These are phyloP conservation scores for Solanum hybrid DNA, from an alignment of 305 asterid species.

Conservation along the genomic window DNA sequence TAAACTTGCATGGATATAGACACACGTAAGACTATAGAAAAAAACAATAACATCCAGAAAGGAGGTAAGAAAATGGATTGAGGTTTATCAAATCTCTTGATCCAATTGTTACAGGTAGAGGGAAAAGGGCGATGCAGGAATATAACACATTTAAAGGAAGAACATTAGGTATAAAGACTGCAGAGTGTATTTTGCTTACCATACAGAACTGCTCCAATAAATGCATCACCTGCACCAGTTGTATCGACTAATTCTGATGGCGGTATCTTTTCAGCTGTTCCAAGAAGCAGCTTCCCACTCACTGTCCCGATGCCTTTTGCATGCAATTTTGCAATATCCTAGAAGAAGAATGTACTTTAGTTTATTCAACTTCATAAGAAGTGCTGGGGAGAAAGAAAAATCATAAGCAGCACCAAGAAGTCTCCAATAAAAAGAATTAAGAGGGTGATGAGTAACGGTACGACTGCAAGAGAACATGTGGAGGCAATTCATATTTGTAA, in stretches of 20 bases:
- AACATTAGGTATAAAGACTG: neutral
- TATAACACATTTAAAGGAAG: neutral
- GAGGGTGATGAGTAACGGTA: too few relatives aligned
- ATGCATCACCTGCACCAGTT: constrained; percentile 45
- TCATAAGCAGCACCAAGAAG: too few relatives aligned
- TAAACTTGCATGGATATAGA: too few relatives aligned
- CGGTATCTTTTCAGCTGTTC: constrained; percentile 85
- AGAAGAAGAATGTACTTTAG: too few relatives aligned
- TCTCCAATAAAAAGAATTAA: too few relatives aligned
- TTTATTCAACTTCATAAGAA: too few relatives aligned
- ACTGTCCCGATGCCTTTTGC: constrained; percentile 47
- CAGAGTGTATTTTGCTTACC: constrained; percentile 21
- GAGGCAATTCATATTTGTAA: too few relatives aligned
- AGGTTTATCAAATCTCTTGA: neutral
- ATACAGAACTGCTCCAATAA: constrained; percentile 75
- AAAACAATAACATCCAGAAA: neutral
- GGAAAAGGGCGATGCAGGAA: neutral
- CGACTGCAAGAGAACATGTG: too few relatives aligned
- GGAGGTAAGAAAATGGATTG: neutral
- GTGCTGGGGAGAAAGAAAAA: too few relatives aligned
- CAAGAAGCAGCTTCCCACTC: constrained; percentile 58
- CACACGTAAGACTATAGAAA: neutral
- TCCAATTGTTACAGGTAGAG: neutral
- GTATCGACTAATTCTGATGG: constrained; percentile 73
- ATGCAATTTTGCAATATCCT: too few relatives aligned